Evolutionary conservation across 2,329 filamentous ascomycete species (phyloP), one percentile per base, ranked within the genome.

Genomic region (Trichophyton simii): DNA sequence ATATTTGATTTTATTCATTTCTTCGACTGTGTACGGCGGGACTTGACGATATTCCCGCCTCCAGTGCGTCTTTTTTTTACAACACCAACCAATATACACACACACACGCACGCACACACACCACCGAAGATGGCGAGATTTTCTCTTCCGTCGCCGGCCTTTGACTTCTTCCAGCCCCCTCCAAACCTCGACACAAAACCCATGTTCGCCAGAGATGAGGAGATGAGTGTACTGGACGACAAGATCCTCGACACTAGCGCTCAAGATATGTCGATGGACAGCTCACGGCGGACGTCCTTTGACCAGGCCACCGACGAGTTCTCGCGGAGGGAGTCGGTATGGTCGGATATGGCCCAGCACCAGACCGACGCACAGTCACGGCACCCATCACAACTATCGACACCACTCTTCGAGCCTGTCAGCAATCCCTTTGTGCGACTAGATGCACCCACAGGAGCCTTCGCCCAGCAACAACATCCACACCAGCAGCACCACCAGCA

Each of bases 171-270:
- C 65, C 74, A 75, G 64, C 71, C 75, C 62, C 72, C 76, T 28
- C 74, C 75, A 63, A 68, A 73, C 55, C 69, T 77, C 64, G 75
- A 77, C 63, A 66, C 75, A 62, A 76, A 76, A 65, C 68, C 72
- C 46, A 67, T 71, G 58, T 73, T 72, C 63, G 67, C 72, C 48
- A 76, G 77, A 68, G 76, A 78, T 67, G 80, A 81, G 68, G 79
- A 82, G 69, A 79, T 80, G 76, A 78, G 76, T 67, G 72, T 78
- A 63, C 69, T 79, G 60, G 76, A 80, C 66, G 76, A 79, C 61
- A 74, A 76, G 67, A 78, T 80, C 58, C 72, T 82, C 59, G 80
- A 82, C 69, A 72, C 78, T 54, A 72, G 74, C 67, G 72, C 76
- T 28, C 72, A 75, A 69, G 76, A 80, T 64, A 78, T 82, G 69